These are phyloP conservation scores for Leishmania turanica DNA, from an alignment of 208 protist genomes.

Conservation along the genomic window DNA sequence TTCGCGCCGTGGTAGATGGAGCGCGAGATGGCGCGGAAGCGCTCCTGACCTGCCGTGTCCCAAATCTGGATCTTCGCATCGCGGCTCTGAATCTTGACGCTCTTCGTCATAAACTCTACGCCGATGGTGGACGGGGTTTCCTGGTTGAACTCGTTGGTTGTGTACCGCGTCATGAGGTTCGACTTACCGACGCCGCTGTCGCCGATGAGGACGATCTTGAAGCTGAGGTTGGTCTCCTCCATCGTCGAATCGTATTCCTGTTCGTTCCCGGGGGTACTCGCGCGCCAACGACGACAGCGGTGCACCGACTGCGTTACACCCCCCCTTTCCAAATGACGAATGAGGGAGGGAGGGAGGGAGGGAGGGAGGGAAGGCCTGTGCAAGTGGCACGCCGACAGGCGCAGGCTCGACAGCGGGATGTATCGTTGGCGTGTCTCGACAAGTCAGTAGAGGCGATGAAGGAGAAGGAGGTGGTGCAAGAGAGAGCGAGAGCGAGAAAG, in stretches of 20 bases:
- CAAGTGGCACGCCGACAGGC: too few relatives aligned
- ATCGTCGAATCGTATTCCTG: conserved; percentile 22
- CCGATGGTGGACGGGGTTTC: conserved; percentile 93
- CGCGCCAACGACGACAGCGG: not conserved
- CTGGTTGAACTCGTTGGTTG: conserved; percentile 87
- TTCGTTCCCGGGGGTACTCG: not conserved
- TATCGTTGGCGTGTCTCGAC: not conserved
- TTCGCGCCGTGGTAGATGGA: conserved; percentile 98
- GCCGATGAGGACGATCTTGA: conserved; percentile 96
- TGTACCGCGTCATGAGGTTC: conserved; percentile 91
- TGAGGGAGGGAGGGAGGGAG: not conserved
- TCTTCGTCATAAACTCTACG: conserved; percentile 95
- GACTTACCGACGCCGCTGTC: conserved; percentile 92
- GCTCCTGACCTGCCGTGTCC: conserved; percentile 99
- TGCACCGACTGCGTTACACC: not conserved
- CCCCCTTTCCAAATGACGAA: not conserved
- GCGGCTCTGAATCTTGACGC: conserved; percentile 92
- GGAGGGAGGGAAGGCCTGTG: not conserved
- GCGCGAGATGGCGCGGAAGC: conserved; percentile 98
- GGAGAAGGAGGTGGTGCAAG: not conserved
- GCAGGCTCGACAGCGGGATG: not conserved
- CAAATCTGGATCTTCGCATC: conserved; percentile 99
- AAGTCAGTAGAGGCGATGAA: not conserved
- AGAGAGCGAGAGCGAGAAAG: not conserved
- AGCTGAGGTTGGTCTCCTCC: conserved; percentile 90